Evolutionary conservation across 495 filamentous ascomycete species (phyloP).

Genomic region (Hypoxylon lienhwacheense): DNA sequence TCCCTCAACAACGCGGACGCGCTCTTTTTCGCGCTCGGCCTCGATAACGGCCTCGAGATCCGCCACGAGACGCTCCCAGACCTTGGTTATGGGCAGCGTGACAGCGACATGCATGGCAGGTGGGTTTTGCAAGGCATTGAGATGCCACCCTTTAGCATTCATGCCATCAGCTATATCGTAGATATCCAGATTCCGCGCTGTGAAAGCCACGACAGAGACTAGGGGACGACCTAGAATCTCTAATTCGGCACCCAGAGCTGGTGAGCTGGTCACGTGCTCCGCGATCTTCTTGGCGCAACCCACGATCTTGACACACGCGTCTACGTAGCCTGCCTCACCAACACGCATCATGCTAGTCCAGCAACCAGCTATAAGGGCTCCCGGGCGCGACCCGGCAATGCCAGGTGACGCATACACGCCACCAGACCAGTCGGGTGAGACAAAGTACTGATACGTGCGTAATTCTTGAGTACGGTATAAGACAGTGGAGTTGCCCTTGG

Average conservation of each 20-base stretch:
- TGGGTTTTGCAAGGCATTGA: constrained; percentile 90
- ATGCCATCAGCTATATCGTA: constrained; percentile 90
- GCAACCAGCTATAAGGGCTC: constrained; percentile 89
- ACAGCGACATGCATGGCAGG: constrained; percentile 97
- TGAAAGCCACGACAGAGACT: constrained; percentile 88
- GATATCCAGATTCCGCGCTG: constrained; percentile 72
- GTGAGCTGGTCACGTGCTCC: constrained; percentile 66
- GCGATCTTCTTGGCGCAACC: constrained; percentile 84
- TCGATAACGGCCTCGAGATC: constrained; percentile 81
- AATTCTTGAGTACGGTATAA: constrained; percentile 82
- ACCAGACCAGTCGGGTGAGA: constrained; percentile 92
- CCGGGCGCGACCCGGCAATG: constrained; percentile 88
- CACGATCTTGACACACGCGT: constrained; percentile 82
- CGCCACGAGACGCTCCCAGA: constrained; percentile 72
- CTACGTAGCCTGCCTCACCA: constrained; percentile 87
- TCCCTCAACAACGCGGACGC: constrained; percentile 69
- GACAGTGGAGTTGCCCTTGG: constrained; percentile 90
- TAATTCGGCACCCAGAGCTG: constrained; percentile 68
- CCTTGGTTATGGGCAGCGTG: constrained; percentile 79
- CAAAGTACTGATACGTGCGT: constrained; percentile 90
- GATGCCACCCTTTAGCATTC: constrained; percentile 83
- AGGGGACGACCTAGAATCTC: constrained; percentile 81
- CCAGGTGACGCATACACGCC: constrained; percentile 93
- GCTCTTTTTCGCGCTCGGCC: constrained; percentile 69
- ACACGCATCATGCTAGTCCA: constrained; percentile 89